phyloP scores from a whole-genome alignment of 2,329 filamentous ascomycete genomes.

The Pyrenochaeta sp. region DNA sequence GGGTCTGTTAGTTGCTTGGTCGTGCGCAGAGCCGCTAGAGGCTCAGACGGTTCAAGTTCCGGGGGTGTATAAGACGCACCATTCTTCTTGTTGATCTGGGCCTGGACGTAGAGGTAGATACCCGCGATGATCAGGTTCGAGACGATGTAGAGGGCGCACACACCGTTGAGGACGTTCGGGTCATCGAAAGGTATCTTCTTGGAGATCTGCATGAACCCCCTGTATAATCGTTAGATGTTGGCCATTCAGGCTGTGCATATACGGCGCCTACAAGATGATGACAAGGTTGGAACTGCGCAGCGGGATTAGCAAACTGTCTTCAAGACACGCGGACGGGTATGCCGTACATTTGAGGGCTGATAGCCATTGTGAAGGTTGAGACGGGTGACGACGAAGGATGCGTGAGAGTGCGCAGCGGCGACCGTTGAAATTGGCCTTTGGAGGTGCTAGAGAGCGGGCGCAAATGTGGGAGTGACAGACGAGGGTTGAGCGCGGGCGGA shows the following conservation, averaged over 20 bases:
- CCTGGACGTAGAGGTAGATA: conserved; percentile 86
- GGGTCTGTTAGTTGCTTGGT: conserved; percentile 20
- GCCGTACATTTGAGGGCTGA: conserved; percentile 50
- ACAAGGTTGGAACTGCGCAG: conserved; percentile 47
- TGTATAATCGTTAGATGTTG: conserved; percentile 19
- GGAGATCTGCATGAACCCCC: conserved; percentile 93
- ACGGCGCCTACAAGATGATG: conserved; percentile 45
- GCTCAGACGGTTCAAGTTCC: not conserved
- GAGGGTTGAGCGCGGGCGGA: conserved; percentile 14
- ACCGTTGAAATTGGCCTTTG: not conserved
- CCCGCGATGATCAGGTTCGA: conserved; percentile 84
- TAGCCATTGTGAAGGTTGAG: conserved; percentile 39
- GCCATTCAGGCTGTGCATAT: not conserved
- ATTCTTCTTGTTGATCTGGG: conserved; percentile 94
- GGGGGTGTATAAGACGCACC: conserved; percentile 65
- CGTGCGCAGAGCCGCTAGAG: not conserved
- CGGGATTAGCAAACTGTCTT: conserved; percentile 35
- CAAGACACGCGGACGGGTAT: not conserved
- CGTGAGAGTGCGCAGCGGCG: conserved; percentile 1
- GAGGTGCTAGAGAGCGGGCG: conserved; percentile 17
- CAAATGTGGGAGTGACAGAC: conserved; percentile 21
- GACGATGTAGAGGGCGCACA: conserved; percentile 71
- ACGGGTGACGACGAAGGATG: not conserved
- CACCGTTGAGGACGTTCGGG: conserved; percentile 71
- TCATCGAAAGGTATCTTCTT: conserved; percentile 97